Evolutionary conservation across 2,329 filamentous ascomycete species (phyloP), one percentile per base, ranked within the genome.

Genomic region (Paecilomyces sp.): DNA sequence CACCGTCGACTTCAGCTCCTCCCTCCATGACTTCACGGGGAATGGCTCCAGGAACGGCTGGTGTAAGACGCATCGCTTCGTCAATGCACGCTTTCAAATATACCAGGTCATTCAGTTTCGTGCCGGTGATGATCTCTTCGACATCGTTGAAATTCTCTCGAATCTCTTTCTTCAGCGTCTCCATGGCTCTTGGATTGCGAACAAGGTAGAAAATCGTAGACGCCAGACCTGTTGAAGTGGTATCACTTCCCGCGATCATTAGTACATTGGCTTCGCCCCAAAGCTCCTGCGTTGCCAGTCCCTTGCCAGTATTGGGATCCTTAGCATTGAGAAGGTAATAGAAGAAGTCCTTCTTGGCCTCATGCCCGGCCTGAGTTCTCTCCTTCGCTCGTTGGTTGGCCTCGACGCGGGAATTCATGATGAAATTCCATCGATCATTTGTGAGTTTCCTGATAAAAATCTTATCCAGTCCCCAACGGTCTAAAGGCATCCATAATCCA

Each of bases 311-410:
- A 68, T 90, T 87, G 12, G 87, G 87, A 64, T 91, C 88, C 47
- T 83, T 83, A 7, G 88, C 88, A 68, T 86, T 87, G 61, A 91
- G 81, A 11, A 91, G 81, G 71, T 90, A 86, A 74, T 89, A 87
- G 76, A 91, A 90, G 77, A 91, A 90, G 70, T 91, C 88, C 59
- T 87, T 85, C 34, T 88, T 86, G 66, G 85, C 86, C 55, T 82
- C 86, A 64, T 83, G 85, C 64, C 85, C 85, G 30, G 86, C 86
- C 28, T 88, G 76, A 62, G 73, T 64, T 24, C 73, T 70, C 58
- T 76, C 74, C 58, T 85, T 84, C 55, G 86, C 88, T 25, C 88
- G 82, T 67, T 89, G 84, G 13, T 81, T 81, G 50, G 89, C 81
- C 73, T 90, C 88, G 1, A 80, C 77, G 56, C 87, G 85, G 72